phyloP scores from a whole-genome alignment of 495 filamentous ascomycete genomes.

The Neurospora sp. region DNA sequence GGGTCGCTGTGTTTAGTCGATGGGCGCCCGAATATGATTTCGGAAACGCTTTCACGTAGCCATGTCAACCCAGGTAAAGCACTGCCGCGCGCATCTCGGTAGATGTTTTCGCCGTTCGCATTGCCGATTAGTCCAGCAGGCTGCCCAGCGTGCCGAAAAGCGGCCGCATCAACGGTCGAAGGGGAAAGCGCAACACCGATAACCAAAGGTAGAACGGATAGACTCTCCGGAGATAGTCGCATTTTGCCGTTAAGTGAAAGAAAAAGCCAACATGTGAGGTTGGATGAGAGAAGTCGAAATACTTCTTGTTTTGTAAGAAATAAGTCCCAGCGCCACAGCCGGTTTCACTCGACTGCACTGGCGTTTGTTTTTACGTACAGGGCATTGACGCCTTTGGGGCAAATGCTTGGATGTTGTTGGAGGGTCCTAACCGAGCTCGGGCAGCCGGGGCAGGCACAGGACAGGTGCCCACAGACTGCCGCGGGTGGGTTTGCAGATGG shows the following conservation, averaged over 20 bases:
- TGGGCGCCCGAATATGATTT: conserved; percentile 51
- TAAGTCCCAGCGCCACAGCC: neutral
- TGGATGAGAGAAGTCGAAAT: neutral
- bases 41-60: conserved; percentile 55
- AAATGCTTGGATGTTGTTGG: neutral
- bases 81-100: neutral
- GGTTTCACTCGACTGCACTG: neutral
- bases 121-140: neutral
- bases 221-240: conserved; percentile 11
- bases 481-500: neutral
- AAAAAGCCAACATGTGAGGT: neutral
- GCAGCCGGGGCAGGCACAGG: neutral
- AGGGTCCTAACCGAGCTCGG: neutral
- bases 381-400: neutral
- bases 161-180: conserved; percentile 14
- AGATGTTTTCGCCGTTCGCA: neutral
- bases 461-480: neutral
- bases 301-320: neutral
- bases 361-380: neutral
- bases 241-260: conserved; percentile 12
- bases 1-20: conserved; percentile 8
- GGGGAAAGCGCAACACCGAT: conserved; percentile 15
- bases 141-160: conserved; percentile 5
- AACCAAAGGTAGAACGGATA: conserved; percentile 7
- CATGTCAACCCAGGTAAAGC: conserved; percentile 38